phyloP scores from a whole-genome alignment of 352 stramenopile species.

The Phytophthora ramorum region DNA sequence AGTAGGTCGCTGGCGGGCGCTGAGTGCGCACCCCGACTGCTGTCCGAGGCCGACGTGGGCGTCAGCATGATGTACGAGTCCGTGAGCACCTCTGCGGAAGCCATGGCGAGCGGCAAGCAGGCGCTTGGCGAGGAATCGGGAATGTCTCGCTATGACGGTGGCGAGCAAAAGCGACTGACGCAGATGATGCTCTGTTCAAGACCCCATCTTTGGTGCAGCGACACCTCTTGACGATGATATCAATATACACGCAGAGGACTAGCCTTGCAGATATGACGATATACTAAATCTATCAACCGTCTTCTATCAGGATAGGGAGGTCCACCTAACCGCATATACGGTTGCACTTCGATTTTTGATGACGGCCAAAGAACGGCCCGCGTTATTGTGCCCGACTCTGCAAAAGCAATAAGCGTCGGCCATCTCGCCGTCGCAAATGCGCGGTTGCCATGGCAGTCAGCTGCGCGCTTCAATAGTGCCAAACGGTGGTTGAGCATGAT shows the following conservation, averaged over 20 bases:
- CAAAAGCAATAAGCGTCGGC: neutral
- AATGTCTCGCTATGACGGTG: slow-evolving; percentile 28
- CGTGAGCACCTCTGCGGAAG: slow-evolving; percentile 21
- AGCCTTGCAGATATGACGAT: neutral
- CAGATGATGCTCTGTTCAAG: slow-evolving; percentile 19
- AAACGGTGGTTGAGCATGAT: neutral
- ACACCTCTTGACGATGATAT: neutral
- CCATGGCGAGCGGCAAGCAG: slow-evolving; percentile 16
- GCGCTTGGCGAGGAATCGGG: slow-evolving; percentile 14
- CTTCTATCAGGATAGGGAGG: neutral
- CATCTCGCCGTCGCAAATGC: neutral
- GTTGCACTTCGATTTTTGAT: slow-evolving; percentile 21
- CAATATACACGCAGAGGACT: neutral
- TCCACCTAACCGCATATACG: slow-evolving; percentile 6
- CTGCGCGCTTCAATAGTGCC: neutral
- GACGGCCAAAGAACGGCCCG: neutral
- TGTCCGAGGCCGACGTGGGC: slow-evolving; percentile 40
- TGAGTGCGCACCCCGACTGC: slow-evolving; percentile 21
- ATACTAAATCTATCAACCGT: no score
- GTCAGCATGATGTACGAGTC: slow-evolving; percentile 67
- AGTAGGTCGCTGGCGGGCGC: slow-evolving; percentile 47
- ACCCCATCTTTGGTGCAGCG: slow-evolving; percentile 6
- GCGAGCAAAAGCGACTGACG: slow-evolving; percentile 6
- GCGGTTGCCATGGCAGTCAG: neutral
- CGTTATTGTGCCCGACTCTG: slow-evolving; percentile 6